Percentiles rank a stretch among this genome's conserved stretches.
These are phyloP conservation scores for Trichopus zeylanicus DNA, from an alignment of 116 monocot genomes.

Conservation along the genomic window DNA sequence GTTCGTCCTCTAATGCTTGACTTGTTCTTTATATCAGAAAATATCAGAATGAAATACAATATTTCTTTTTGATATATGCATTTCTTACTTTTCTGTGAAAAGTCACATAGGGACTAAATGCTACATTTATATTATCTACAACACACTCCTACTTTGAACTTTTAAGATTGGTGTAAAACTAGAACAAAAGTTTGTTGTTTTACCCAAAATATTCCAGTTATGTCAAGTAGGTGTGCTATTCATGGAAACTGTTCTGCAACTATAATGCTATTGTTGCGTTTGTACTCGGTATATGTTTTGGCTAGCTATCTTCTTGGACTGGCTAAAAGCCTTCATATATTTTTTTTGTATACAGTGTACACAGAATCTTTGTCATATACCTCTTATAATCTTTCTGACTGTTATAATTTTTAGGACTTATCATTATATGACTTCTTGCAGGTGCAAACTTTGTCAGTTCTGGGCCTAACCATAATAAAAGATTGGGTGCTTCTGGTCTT, in stretches of 20 bases:
- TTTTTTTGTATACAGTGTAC: not conserved
- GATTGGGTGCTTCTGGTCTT: constrained; percentile 65
- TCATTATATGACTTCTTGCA: constrained; percentile 11
- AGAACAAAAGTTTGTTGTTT: not conserved
- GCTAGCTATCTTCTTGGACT: not conserved
- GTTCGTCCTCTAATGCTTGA: constrained; percentile 22
- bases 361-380: not conserved
- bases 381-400: not conserved
- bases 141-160: no score
- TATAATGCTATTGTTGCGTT: not conserved
- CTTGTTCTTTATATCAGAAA: not conserved
- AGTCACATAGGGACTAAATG: not conserved
- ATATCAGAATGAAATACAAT: not conserved
- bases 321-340: not conserved
- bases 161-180: no score
- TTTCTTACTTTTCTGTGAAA: not conserved
- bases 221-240: not conserved
- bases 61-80: not conserved
- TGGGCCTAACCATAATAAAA: constrained; percentile 16
- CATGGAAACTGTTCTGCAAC: not conserved
- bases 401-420: not conserved
- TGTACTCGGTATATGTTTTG: not conserved
- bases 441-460: constrained; percentile 8
- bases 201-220: not conserved
- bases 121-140: no score